These are phyloP conservation scores for Fonsecaea pedrosoi DNA, from an alignment of 2,329 filamentous ascomycete species.

Conservation along the genomic window DNA sequence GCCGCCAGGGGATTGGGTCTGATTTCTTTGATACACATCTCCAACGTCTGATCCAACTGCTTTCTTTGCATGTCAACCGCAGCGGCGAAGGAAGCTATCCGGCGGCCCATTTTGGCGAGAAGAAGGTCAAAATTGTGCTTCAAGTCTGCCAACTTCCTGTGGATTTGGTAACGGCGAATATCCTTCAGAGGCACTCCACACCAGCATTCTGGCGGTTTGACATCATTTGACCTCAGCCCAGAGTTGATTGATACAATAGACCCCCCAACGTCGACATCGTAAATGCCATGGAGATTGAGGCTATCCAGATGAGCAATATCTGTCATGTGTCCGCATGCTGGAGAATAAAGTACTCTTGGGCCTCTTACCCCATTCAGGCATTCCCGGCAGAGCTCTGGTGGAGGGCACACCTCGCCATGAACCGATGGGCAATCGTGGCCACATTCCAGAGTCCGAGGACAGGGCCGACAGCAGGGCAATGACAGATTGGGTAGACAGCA, in stretches of 20 bases:
- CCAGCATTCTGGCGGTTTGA: slow-evolving; percentile 33
- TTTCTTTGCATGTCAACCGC: slow-evolving; percentile 31
- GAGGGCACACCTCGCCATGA: slow-evolving; percentile 32
- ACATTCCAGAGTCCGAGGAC: slow-evolving; percentile 31
- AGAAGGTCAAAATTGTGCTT: slow-evolving; percentile 36
- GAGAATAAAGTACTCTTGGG: slow-evolving; percentile 24
- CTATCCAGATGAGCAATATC: slow-evolving; percentile 30
- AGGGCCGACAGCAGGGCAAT: slow-evolving; percentile 29
- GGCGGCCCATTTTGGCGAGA: slow-evolving; percentile 37
- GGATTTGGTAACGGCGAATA: slow-evolving; percentile 36
- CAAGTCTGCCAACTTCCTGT: slow-evolving; percentile 32
- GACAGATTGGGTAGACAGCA: slow-evolving; percentile 35
- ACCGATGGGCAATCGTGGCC: slow-evolving; percentile 36
- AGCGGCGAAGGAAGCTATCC: slow-evolving; percentile 34
- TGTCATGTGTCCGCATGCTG: slow-evolving; percentile 33
- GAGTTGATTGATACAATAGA: slow-evolving; percentile 12
- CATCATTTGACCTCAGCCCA: background rate
- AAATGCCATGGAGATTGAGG: slow-evolving; percentile 25
- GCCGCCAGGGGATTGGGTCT: slow-evolving; percentile 41
- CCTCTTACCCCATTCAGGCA: slow-evolving; percentile 21
- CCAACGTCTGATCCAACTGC: slow-evolving; percentile 33
- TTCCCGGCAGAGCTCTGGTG: slow-evolving; percentile 27
- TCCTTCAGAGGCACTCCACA: slow-evolving; percentile 30
- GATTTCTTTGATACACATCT: slow-evolving; percentile 34
- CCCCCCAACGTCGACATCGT: slow-evolving; percentile 9